Evolutionary conservation across 352 stramenopile species (phyloP), one percentile per base, ranked within the genome.

Genomic region (Phytophthora sp.): DNA sequence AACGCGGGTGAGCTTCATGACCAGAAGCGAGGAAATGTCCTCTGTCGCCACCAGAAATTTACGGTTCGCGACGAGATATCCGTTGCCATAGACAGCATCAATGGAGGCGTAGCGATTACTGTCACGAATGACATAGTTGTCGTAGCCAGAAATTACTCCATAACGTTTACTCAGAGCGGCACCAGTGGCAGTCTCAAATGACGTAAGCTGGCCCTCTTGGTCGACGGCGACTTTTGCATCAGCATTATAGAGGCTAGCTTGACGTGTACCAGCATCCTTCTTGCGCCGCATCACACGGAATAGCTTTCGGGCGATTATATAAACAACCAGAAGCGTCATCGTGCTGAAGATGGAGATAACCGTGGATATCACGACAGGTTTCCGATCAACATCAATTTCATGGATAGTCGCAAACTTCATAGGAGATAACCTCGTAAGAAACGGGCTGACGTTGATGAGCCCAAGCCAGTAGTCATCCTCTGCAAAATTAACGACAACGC

Each of bases 1-100:
- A 6, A 64, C 44, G n/a, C 39, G 39, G 13, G 60, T 35, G 20
- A 77, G 2, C 54, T 79, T 79, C 54, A 79, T 82, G 23, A 69
- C 31, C 26, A 66, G 20, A 10, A 79, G 42, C 10, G 54, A 58
- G 27, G 62, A 54, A 30, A 75, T 62, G 32, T 82, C 65, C 24
- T 72, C 66, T 0, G 69, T 75, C 11, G 62, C 54, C 5, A 82
- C 60, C 3, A 82, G 59, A 31, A 70, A 79, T 42, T 72, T 76
- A 37, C 31, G 27, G 52, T 75, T 76, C 11, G 59, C 69, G 18
- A 78, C 56, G 24, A 81, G 60, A 24, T 60, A 80, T 0, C 67
- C 72, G 26, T 64, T 75, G 39, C 64, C 61, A 15, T 69, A 81
- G 15, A 78, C 74, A 7, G 64, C 72, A n/a, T 77, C 71, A 7